Base-by-base conservation (phyloP, 768 basidiomycete species). In the Boletales sp. region DNA sequence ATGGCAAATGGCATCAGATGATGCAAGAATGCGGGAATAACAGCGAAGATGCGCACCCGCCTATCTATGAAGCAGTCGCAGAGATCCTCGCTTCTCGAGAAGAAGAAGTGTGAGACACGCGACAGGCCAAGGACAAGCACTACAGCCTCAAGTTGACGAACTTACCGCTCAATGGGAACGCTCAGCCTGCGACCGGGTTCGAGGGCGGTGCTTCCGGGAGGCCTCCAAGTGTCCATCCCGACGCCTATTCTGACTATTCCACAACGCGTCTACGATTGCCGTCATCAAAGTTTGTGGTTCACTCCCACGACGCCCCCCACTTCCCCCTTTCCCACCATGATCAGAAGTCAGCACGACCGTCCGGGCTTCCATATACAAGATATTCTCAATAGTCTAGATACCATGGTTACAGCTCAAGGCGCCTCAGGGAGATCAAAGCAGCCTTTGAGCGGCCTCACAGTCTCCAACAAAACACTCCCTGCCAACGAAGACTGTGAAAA, bases 1-100 rank as follows among this genome's bases (percentile, higher is more conserved):
- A 66, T 3, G 87, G 89, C 28, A 85, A 86, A 56, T 97, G 94
- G 69, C 72, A 76, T 30, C 69, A 69, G 53, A 87, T 96, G 84
- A 74, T 85, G 70, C 40, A 63, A 72, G 12, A 88, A 85, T 78
- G 80, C 25, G 85, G 84, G 35, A 70, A 69, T 53, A 74, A 76
- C 50, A 65, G 70, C 5, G 46, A 70, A 5, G 64, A 66, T 36
- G 57, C 53, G 17, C 65, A 57, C 30, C 57, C 59, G 18, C 64
- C 63, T 6, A 65, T 61, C 14, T 64, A 66, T 7, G 70, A 76
- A 37, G 72, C 73, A 21, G 70, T 74, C n/a, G 70, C 76, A 12
- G 75, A 76, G 14, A 74, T 72, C 10, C 68, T 77, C 25, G 72
- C 80, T 11, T 78, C 79, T 41, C 71, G 75, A 21, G 68, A 68